phyloP scores from a whole-genome alignment of 257 asterid genomes.

The Scutellaria barbata region DNA sequence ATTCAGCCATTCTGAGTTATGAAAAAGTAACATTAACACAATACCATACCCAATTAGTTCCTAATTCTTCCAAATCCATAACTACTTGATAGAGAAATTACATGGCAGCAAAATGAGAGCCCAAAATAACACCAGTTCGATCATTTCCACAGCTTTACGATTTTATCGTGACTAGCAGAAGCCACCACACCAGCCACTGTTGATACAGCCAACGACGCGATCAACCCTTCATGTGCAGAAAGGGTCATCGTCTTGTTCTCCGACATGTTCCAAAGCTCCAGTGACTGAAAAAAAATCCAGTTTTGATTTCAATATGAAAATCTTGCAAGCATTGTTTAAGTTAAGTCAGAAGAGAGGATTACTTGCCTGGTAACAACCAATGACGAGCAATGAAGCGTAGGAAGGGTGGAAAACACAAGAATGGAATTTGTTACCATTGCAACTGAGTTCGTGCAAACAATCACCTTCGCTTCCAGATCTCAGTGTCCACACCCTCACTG shows the following conservation, averaged over 20 bases:
- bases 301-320: background rate
- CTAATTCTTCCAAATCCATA: conserved; percentile 27
- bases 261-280: conserved; percentile 91
- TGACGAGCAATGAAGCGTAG: conserved; percentile 75
- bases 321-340: background rate
- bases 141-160: conserved; percentile 84
- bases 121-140: background rate
- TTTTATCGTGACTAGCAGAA: conserved; percentile 90
- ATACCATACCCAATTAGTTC: conserved; percentile 32
- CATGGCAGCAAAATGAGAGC: conserved; percentile 9
- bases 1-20: conserved; percentile 3
- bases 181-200: conserved; percentile 78
- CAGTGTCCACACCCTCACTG: conserved; percentile 85
- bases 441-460: conserved; percentile 81
- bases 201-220: conserved; percentile 82
- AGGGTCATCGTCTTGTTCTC: conserved; percentile 86
- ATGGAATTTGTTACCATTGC: conserved; percentile 82
- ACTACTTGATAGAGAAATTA: background rate
- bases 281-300: conserved; percentile 52
- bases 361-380: conserved; percentile 97
- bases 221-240: conserved; percentile 78
- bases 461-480: conserved; percentile 86
- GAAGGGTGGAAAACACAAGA: conserved; percentile 96
- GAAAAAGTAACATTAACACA: background rate
- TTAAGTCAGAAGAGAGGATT: background rate